Evolutionary conservation across 2,329 filamentous ascomycete genomes (phyloP), one percentile per base, ranked within the genome.

Genomic region (Endoconidiophora polonica): DNA sequence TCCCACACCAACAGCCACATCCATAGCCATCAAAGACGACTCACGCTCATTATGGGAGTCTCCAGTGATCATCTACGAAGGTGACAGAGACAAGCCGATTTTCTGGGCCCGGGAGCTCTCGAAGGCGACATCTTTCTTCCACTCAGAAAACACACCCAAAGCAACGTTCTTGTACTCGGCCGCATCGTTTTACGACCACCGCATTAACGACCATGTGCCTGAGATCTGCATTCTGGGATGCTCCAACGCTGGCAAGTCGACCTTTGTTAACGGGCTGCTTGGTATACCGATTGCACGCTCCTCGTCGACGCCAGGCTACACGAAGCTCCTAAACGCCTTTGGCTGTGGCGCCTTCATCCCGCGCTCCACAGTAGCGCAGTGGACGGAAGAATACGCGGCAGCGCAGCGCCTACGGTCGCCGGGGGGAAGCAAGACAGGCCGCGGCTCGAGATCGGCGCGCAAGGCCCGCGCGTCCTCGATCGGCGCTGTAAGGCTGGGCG

Each of bases 211-310:
- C 22, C 65, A 66, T 54, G 63, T 70, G 3, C 75, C 75, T 42
- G 75, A 79, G 56, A 74, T 94, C 46, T 82, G 85, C 60, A 73
- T 94, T 43, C 77, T 93, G 37, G 86, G 86, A 41, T 86, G 88
- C 58, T 87, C 86, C 56, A 94, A 94, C 60, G 86, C 87, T 40
- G 86, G 86, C 59, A 94, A 94, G 63, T 91, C 85, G 1, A 86
- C 85, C 14, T 83, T 93, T 57, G 80, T 94, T 65, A 94, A 94
- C 60, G 82, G 83, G 16, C 73, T 94, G 33, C 76, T 81, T 2
- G 79, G 79, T 33, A 54, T 58, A 22, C 58, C 60, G 22, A 61
- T 71, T 4, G 74, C 74, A 10, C 65, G 68, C 44, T 71, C 72
- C 22, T 73, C 71, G 58, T 61, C 65, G 14, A 63, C 62, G 18